Evolutionary conservation across 2,329 filamentous ascomycete species (phyloP).

Genomic region (Purpureocillium lavendulum): DNA sequence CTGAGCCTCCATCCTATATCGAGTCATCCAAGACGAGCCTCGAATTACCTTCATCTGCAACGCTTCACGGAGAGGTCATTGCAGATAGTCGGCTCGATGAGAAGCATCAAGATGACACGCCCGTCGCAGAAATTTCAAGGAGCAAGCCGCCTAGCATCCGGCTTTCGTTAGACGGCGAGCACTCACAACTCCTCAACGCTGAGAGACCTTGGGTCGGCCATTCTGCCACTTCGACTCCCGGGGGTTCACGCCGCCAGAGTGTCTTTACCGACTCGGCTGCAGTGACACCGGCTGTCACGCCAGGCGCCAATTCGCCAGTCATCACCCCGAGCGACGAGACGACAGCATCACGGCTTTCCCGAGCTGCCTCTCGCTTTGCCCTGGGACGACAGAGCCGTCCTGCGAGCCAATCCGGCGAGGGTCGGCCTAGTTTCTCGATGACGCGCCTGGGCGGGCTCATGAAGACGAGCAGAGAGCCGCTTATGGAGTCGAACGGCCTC

Average conservation of each 20-base stretch:
- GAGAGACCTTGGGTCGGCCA: conserved; percentile 32
- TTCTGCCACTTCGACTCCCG: conserved; percentile 21
- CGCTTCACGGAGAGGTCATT: conserved; percentile 8
- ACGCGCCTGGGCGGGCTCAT: conserved; percentile 44
- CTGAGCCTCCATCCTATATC: conserved; percentile 51
- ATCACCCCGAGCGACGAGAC: conserved; percentile 44
- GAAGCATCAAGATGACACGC: conserved; percentile 15
- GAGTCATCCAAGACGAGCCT: conserved; percentile 36
- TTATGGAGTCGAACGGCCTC: conserved; percentile 15
- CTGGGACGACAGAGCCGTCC: conserved; percentile 43
- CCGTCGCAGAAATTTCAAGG: conserved; percentile 13
- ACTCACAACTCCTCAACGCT: conserved; percentile 37
- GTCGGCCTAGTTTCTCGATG: conserved; percentile 49
- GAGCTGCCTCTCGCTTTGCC: conserved; percentile 49
- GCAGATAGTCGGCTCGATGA: not conserved
- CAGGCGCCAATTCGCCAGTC: conserved; percentile 25
- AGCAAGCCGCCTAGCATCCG: conserved; percentile 41
- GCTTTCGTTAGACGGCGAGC: conserved; percentile 47
- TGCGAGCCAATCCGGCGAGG: conserved; percentile 49
- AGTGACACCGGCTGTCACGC: conserved; percentile 27
- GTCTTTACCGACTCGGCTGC: conserved; percentile 36
- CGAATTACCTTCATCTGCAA: conserved; percentile 16
- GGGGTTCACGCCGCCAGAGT: conserved; percentile 41
- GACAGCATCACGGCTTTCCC: conserved; percentile 45
- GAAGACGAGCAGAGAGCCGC: conserved; percentile 40